phyloP scores from a whole-genome alignment of 805 yeast genomes.

The Blastobotrys robertii region DNA sequence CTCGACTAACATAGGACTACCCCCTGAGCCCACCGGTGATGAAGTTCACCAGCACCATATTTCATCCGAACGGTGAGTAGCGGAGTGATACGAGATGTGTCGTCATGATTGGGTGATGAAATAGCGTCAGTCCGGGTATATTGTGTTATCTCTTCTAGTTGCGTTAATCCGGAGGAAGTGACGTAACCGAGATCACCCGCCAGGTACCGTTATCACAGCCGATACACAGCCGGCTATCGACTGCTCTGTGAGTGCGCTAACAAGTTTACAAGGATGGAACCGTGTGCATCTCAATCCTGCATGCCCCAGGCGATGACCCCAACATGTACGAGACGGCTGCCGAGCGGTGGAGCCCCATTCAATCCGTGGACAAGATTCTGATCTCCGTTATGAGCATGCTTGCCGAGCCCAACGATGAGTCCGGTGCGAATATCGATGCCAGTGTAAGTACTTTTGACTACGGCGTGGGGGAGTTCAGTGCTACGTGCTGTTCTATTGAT shows the following conservation, averaged over 20 bases:
- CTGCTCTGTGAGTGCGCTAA: too few species aligned
- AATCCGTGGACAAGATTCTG: constrained; percentile 92
- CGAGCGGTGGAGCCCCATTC: constrained; percentile 97
- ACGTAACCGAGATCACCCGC: neutral
- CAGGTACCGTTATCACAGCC: neutral
- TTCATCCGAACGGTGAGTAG: constrained; percentile 68
- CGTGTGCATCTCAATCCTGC: constrained; percentile 91
- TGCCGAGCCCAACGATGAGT: constrained; percentile 89
- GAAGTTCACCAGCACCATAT: constrained; percentile 66
- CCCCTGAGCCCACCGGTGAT: constrained; percentile 76
- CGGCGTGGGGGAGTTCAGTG: too few species aligned
- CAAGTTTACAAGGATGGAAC: constrained; percentile 79
- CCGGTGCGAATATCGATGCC: constrained; percentile 84
- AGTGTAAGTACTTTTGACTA: constrained; percentile 19
- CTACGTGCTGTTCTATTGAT: too few species aligned
- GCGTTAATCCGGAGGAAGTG: too few species aligned
- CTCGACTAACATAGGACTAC: constrained; percentile 41
- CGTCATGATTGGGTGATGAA: neutral
- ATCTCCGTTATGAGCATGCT: constrained; percentile 91
- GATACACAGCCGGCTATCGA: too few species aligned
- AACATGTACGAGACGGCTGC: constrained; percentile 90
- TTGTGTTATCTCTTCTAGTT: too few species aligned
- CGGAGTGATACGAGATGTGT: neutral
- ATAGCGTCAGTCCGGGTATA: neutral
- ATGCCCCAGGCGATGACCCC: constrained; percentile 96